A percentile compares a stretch with the other conserved stretches of the same genome.
phyloP scores from a whole-genome alignment of 1,139 yeast species.

The Entelexis sorbosivorans region DNA sequence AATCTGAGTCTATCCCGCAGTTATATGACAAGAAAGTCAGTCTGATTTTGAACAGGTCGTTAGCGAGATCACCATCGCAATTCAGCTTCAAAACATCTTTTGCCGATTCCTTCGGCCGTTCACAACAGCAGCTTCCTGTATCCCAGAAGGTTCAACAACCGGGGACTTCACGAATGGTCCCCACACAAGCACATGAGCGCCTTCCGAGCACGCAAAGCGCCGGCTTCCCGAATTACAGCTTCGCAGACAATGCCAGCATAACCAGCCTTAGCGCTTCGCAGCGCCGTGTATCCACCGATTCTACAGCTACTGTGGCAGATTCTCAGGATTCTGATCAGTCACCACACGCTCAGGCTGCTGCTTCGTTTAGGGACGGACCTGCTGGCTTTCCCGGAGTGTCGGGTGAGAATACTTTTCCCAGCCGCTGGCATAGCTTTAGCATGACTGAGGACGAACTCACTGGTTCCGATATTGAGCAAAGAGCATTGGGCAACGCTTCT shows the following conservation, averaged over 20 bases:
- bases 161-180: neutral
- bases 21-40: conserved; percentile 72
- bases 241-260: conserved; percentile 1
- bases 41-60: conserved; percentile 57
- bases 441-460: neutral
- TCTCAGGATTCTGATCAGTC: conserved; percentile 7
- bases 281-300: conserved; percentile 13
- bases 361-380: neutral
- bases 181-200: neutral
- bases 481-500: neutral
- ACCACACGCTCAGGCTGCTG: neutral
- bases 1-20: conserved; percentile 49
- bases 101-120: conserved; percentile 32
- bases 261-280: neutral
- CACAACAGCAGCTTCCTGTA: neutral
- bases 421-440: neutral
- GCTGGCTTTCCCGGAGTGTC: neutral
- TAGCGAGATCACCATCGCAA: conserved; percentile 65
- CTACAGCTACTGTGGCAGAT: conserved; percentile 7
- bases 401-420: neutral
- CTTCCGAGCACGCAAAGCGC: neutral
- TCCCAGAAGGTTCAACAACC: neutral
- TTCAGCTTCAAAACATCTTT: conserved; percentile 65
- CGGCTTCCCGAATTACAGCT: neutral
- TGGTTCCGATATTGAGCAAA: neutral